A percentile compares a stretch with the other conserved stretches of the same genome.
Conservation (phyloP, 768 basidiomycete genomes). For the Kwoniella shandongensis region DNA sequence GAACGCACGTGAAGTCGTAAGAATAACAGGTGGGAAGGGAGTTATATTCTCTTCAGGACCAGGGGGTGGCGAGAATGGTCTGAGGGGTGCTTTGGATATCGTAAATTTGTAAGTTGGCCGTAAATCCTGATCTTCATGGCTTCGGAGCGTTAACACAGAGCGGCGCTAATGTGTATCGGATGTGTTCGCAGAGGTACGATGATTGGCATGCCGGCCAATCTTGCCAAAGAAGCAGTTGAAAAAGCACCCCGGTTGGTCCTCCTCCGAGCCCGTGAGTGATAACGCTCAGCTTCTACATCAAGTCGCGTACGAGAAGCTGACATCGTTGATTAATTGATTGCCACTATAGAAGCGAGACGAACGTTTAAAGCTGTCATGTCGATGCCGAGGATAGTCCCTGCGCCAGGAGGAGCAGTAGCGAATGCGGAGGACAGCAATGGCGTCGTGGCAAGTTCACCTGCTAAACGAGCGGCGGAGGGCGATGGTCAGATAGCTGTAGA, state of each 20-base stretch:
- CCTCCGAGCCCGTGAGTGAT: conserved; percentile 49
- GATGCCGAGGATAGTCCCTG: conserved; percentile 35
- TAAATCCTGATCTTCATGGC: not conserved
- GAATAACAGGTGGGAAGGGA: conserved; percentile 48
- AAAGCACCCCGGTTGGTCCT: conserved; percentile 40
- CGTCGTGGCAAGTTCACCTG: not conserved
- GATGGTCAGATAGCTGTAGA: no score
- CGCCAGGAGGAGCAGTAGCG: not conserved
- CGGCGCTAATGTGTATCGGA: no score
- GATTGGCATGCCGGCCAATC: conserved; percentile 52
- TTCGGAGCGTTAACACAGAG: no score
- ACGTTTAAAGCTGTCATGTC: conserved; percentile 49
- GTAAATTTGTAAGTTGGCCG: conserved; percentile 47
- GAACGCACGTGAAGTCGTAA: conserved; percentile 50
- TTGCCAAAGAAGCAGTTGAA: conserved; percentile 46
- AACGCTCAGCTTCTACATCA: no score
- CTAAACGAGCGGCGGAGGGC: no score
- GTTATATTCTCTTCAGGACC: conserved; percentile 49
- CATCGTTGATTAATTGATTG: not conserved
- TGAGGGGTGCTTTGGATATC: conserved; percentile 48
- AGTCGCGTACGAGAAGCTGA: not conserved
- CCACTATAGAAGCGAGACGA: conserved; percentile 39
- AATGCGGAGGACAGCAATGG: not conserved
- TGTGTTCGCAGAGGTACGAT: conserved; percentile 31
- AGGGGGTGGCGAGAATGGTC: conserved; percentile 24